These are phyloP conservation scores for Globisporangium splendens DNA, from an alignment of 352 stramenopile species.

Conservation along the genomic window DNA sequence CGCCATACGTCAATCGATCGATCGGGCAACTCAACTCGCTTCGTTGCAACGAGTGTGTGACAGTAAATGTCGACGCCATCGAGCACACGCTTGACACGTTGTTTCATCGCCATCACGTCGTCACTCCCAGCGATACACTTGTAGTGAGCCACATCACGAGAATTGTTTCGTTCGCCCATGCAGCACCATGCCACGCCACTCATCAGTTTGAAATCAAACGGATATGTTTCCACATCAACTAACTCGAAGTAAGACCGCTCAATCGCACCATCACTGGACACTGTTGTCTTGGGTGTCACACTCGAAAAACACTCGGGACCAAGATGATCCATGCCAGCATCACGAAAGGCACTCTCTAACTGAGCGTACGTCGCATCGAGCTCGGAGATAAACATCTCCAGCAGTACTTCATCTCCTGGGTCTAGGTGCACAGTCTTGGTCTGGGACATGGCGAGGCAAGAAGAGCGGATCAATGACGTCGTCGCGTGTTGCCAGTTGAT, in stretches of 20 bases:
- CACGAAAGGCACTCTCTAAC: neutral
- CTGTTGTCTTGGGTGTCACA: neutral
- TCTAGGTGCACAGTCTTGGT: neutral
- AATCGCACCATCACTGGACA: neutral
- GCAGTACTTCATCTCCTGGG: neutral
- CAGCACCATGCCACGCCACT: slow-evolving; percentile 1
- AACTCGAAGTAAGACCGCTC: slow-evolving; percentile 2
- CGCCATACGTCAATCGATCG: neutral
- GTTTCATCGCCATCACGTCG: neutral
- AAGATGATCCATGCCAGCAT: neutral
- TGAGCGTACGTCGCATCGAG: neutral
- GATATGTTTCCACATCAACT: neutral
- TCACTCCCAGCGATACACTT: neutral
- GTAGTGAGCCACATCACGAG: neutral
- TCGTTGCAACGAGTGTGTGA: neutral
- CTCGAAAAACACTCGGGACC: neutral
- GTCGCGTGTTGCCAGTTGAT: too few species aligned
- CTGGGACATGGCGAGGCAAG: neutral
- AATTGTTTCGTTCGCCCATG: slow-evolving; percentile 1
- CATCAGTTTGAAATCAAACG: slow-evolving; percentile 2
- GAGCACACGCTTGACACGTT: neutral
- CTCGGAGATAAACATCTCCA: neutral
- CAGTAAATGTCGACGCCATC: neutral
- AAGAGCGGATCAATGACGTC: neutral
- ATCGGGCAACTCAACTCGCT: neutral